Conservation (phyloP, 345 rosid genomes). For the Excoecaria agallocha region DNA sequence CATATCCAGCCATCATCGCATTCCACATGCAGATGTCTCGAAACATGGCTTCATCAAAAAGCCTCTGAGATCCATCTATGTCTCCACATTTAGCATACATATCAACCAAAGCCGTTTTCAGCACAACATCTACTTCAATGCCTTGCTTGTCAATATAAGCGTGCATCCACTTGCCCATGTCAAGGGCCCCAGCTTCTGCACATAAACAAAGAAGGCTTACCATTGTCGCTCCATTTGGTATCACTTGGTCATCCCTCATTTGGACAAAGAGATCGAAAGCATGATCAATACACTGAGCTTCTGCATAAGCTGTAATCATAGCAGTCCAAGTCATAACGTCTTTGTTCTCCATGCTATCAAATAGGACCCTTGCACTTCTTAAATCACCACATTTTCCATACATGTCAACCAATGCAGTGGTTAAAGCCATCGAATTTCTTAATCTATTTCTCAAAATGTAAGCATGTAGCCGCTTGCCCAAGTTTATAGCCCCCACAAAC, state of each 20-base stretch:
- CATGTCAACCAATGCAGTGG: conserved; percentile 46
- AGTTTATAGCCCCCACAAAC: conserved; percentile 25
- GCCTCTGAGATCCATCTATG: conserved; percentile 29
- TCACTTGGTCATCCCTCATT: conserved; percentile 31
- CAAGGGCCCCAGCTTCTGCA: conserved; percentile 39
- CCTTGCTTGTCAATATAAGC: conserved; percentile 30
- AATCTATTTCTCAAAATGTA: conserved; percentile 34
- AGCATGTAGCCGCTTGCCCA: conserved; percentile 45
- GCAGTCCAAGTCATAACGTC: conserved; percentile 36
- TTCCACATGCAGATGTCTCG: conserved; percentile 45
- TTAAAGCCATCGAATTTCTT: conserved; percentile 21
- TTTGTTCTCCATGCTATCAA: conserved; percentile 33
- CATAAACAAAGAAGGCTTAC: conserved; percentile 35
- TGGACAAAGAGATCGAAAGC: conserved; percentile 35
- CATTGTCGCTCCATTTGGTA: conserved; percentile 35
- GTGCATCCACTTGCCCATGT: conserved; percentile 46
- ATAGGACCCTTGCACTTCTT: conserved; percentile 34
- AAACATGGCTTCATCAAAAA: conserved; percentile 32
- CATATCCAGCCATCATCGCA: conserved; percentile 46
- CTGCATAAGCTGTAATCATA: conserved; percentile 43
- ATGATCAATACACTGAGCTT: conserved; percentile 20
- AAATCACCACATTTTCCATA: conserved; percentile 47
- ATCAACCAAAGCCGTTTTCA: conserved; percentile 42
- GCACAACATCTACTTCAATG: conserved; percentile 29
- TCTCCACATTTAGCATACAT: conserved; percentile 55